These are phyloP conservation scores for Salix koriyanagi DNA, from an alignment of 345 rosid genomes.

Conservation along the genomic window DNA sequence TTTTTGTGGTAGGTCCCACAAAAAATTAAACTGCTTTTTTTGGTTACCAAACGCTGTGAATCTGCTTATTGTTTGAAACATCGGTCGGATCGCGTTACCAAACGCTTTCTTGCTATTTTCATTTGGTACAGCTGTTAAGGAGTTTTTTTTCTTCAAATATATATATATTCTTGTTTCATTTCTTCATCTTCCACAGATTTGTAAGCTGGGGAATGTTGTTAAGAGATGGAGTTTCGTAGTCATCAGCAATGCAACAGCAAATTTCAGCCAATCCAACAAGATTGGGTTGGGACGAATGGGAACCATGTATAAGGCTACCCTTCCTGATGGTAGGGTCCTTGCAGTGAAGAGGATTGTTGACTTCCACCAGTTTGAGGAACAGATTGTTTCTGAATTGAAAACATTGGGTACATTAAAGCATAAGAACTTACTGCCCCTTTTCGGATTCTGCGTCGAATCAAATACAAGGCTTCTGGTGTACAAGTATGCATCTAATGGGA, in stretches of 20 bases:
- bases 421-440: slow-evolving; percentile 11
- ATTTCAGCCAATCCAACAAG: background rate
- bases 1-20: no score
- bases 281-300: slow-evolving; percentile 4
- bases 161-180: background rate
- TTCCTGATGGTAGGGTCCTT: slow-evolving; percentile 11
- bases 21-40: no score
- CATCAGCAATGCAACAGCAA: background rate
- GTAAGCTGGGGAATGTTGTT: background rate
- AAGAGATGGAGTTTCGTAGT: background rate
- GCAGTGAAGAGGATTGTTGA: slow-evolving; percentile 10
- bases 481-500: slow-evolving; percentile 23
- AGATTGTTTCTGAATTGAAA: slow-evolving; percentile 6
- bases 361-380: background rate
- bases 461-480: slow-evolving; percentile 24
- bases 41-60: no score
- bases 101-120: background rate
- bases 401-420: slow-evolving; percentile 12
- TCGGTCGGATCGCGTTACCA: no score
- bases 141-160: no score
- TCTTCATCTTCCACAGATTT: background rate
- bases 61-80: no score
- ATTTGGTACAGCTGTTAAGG: no score
- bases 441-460: slow-evolving; percentile 21
- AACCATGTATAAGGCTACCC: slow-evolving; percentile 2